phyloP scores from a whole-genome alignment of 176 grass and related monocot genomes.

The Aegilops sharonensis region DNA sequence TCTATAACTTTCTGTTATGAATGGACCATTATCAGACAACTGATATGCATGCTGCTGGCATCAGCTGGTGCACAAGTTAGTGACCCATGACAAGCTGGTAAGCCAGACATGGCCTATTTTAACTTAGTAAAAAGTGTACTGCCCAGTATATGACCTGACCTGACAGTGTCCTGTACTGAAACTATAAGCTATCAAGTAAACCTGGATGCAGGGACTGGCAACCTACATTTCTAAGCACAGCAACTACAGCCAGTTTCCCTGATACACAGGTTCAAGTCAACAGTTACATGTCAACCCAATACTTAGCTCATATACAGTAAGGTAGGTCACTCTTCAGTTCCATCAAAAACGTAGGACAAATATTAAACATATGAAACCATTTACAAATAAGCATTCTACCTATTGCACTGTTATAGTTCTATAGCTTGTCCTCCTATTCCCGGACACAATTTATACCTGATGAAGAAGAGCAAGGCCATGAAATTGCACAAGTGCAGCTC shows the following conservation, averaged over 20 bases:
- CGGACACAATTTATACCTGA: slow-evolving; percentile 55
- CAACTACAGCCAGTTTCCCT: background rate
- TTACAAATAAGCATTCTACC: background rate
- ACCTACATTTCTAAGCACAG: background rate
- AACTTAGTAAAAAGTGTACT: background rate
- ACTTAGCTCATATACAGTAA: background rate
- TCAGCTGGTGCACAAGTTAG: background rate
- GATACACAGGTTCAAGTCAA: background rate
- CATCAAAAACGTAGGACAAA: background rate
- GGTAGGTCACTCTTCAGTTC: background rate
- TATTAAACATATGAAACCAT: background rate
- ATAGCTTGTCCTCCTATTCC: background rate
- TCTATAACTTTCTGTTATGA: background rate
- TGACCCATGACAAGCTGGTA: background rate
- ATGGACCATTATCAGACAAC: background rate
- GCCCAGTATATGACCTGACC: background rate
- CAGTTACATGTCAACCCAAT: background rate
- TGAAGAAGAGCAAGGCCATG: slow-evolving; percentile 94
- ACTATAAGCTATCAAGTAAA: slow-evolving; percentile 2
- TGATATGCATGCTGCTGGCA: background rate
- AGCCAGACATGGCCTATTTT: slow-evolving; percentile 11
- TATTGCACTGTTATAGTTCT: background rate
- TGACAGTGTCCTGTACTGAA: background rate
- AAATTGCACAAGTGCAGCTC: slow-evolving; percentile 93
- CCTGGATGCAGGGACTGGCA: background rate